Conservation (phyloP, 306 rosid species). For the Medicago arabica region DNA sequence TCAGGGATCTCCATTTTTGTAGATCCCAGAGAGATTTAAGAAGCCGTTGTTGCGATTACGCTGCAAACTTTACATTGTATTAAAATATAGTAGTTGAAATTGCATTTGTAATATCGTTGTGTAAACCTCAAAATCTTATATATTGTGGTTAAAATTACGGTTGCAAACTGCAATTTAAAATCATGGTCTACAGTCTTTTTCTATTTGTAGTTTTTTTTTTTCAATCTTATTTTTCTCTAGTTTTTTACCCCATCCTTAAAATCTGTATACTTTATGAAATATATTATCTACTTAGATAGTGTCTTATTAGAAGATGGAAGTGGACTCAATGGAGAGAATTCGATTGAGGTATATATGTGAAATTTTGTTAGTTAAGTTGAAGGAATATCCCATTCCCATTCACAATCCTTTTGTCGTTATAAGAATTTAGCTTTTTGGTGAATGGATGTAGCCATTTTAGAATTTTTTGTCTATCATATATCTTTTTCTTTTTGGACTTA, state of each 20-base stretch:
- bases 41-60: background rate
- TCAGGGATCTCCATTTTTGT: slow-evolving; percentile 85
- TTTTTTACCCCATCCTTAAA: background rate
- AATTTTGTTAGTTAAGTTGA: slow-evolving; percentile 35
- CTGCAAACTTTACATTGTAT: too few species aligned
- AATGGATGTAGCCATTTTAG: slow-evolving; percentile 13
- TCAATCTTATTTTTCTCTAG: background rate
- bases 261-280: background rate
- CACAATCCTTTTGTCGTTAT: slow-evolving; percentile 21
- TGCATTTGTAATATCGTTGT: background rate
- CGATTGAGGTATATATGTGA: background rate
- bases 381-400: slow-evolving; percentile 41
- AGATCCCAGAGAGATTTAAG: slow-evolving; percentile 91
- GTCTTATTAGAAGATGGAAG: slow-evolving; percentile 32
- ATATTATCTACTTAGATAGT: slow-evolving; percentile 42
- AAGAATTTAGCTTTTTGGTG: slow-evolving; percentile 3
- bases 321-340: background rate
- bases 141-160: background rate
- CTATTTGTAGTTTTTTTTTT: background rate
- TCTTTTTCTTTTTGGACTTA: background rate
- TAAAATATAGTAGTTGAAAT: too few species aligned
- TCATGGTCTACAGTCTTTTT: background rate
- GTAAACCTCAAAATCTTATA: background rate
- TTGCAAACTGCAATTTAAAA: background rate
- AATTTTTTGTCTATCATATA: slow-evolving; percentile 8